Percentiles rank a stretch among this genome's conserved stretches.
These are phyloP conservation scores for Plasmodium coatneyi DNA, from an alignment of 169 alveolate species.

Conservation along the genomic window DNA sequence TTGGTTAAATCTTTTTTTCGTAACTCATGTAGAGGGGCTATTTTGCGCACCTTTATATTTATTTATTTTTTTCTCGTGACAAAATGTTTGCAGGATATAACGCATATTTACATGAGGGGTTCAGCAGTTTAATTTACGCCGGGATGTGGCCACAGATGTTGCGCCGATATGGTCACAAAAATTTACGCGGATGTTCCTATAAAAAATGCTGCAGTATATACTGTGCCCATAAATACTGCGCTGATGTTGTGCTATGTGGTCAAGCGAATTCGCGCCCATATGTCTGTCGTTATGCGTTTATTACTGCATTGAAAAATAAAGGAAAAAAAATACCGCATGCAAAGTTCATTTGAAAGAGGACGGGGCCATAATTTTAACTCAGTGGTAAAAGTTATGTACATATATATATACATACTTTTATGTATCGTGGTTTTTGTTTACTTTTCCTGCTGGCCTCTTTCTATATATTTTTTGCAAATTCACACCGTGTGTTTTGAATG, in stretches of 20 bases:
- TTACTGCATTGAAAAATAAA: background rate
- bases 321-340: background rate
- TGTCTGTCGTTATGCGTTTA: background rate
- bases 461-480: background rate
- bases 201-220: background rate
- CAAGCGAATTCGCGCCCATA: background rate
- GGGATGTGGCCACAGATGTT: background rate
- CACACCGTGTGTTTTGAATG: background rate
- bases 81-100: background rate
- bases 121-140: background rate
- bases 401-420: background rate
- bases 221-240: background rate
- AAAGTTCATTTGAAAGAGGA: background rate
- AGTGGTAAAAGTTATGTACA: background rate
- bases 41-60: background rate
- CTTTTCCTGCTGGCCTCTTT: background rate
- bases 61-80: background rate
- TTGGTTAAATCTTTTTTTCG: background rate
- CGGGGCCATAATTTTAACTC: background rate
- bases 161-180: background rate
- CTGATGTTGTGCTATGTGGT: background rate
- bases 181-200: background rate
- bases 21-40: background rate
- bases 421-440: background rate
- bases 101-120: background rate